Evolutionary conservation across 768 basidiomycete species (phyloP).

Genomic region (Boletus barrowsii): DNA sequence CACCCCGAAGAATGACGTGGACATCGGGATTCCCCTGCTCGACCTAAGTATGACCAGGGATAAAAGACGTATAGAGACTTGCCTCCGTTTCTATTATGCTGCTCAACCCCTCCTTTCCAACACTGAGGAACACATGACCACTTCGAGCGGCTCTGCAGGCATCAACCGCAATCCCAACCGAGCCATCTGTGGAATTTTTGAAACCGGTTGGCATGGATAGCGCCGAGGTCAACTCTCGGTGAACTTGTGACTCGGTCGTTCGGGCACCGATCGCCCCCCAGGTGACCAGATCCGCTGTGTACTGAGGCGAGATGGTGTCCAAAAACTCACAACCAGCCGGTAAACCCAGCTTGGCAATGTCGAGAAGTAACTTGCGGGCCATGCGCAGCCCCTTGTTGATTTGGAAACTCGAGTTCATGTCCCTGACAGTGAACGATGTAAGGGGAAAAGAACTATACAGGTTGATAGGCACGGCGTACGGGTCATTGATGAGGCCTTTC

Average conservation of each 20-base stretch:
- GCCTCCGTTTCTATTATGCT: constrained; percentile 95
- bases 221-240: constrained; percentile 82
- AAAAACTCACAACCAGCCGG: constrained; percentile 98
- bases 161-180: constrained; percentile 87
- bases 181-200: constrained; percentile 98
- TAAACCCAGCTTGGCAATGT: constrained; percentile 85
- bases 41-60: constrained; percentile 2
- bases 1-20: constrained; percentile 93
- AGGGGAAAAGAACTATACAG: not conserved
- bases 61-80: constrained; percentile 9
- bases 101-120: constrained; percentile 94
- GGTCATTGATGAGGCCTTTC: constrained; percentile 99
- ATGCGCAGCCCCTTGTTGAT: constrained; percentile 95
- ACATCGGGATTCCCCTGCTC: constrained; percentile 83
- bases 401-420: constrained; percentile 88
- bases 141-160: constrained; percentile 89
- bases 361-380: constrained; percentile 82
- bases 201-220: constrained; percentile 97
- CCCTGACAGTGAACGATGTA: constrained; percentile 26
- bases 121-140: constrained; percentile 94
- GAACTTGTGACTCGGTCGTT: constrained; percentile 91
- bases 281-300: constrained; percentile 87
- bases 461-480: constrained; percentile 32
- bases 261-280: constrained; percentile 97
- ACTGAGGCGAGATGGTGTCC: constrained; percentile 76